These are phyloP conservation scores for Linum usitatissimum DNA, from an alignment of 345 rosid genomes.

Conservation along the genomic window DNA sequence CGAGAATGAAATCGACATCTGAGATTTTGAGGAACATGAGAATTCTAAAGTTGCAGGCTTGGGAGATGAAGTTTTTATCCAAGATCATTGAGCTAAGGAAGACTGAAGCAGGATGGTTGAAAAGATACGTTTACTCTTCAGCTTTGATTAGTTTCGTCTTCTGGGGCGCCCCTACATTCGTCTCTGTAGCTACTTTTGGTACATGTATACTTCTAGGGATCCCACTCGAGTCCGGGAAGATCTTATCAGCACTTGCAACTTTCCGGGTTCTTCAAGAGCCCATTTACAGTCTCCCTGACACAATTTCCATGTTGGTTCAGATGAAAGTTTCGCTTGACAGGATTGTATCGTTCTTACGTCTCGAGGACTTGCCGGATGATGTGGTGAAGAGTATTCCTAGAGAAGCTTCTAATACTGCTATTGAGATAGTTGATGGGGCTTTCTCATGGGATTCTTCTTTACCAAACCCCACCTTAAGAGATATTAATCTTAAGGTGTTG, in stretches of 20 bases:
- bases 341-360: conserved; percentile 46
- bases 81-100: conserved; percentile 41
- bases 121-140: conserved; percentile 36
- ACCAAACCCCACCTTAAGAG: conserved; percentile 38
- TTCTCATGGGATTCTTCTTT: conserved; percentile 51
- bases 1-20: conserved; percentile 53
- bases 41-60: conserved; percentile 68
- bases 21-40: conserved; percentile 64
- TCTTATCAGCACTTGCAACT: conserved; percentile 64
- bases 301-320: conserved; percentile 50
- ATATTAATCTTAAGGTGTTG: conserved; percentile 35
- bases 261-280: conserved; percentile 59
- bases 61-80: conserved; percentile 71
- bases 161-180: conserved; percentile 62
- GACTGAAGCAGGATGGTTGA: conserved; percentile 49
- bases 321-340: conserved; percentile 64
- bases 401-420: conserved; percentile 32
- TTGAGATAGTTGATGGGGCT: conserved; percentile 40
- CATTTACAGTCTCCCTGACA: conserved; percentile 48
- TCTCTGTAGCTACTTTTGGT: conserved; percentile 50
- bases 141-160: conserved; percentile 42
- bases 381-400: conserved; percentile 35
- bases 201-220: conserved; percentile 47
- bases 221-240: conserved; percentile 59
- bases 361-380: conserved; percentile 42